A percentile compares a stretch with the other conserved stretches of the same genome.
These are phyloP conservation scores for Polygonum aviculare DNA, from an alignment of 148 eudicot species.

Conservation along the genomic window DNA sequence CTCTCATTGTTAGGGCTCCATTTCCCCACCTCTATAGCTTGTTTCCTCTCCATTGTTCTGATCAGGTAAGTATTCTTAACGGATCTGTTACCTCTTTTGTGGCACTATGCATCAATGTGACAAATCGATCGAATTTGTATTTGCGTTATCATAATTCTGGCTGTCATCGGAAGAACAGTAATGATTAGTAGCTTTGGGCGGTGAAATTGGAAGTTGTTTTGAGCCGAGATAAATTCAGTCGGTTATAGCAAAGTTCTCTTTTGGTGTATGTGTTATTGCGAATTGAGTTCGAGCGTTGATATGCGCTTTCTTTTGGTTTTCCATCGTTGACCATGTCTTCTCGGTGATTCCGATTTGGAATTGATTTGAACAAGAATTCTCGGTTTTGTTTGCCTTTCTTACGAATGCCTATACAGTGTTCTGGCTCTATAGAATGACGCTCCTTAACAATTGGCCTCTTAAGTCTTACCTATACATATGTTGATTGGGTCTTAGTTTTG, in stretches of 20 bases:
- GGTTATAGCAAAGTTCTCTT: not conserved
- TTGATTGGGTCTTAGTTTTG: not conserved
- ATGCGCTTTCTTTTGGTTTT: not conserved
- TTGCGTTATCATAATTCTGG: not conserved
- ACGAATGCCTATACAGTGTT: not conserved
- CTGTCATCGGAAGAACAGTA: not conserved
- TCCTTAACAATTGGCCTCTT: not conserved
- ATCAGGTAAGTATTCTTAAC: not conserved
- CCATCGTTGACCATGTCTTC: not conserved
- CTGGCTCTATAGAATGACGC: not conserved
- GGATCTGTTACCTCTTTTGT: not conserved
- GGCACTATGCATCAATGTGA: not conserved
- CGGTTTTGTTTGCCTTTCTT: not conserved
- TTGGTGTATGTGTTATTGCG: not conserved
- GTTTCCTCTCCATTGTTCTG: not conserved
- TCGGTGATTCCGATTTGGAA: not conserved
- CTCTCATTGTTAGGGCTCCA: not conserved
- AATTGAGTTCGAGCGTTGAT: not conserved
- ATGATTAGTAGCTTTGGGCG: not conserved
- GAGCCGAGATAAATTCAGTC: not conserved
- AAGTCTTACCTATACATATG: not conserved
- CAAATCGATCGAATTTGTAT: not conserved
- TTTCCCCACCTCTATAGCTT: not conserved
- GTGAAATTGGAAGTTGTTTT: not conserved
- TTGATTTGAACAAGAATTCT: not conserved